Evolutionary conservation across 805 yeast species (phyloP).

Genomic region (Pichia pseudocactophila): DNA sequence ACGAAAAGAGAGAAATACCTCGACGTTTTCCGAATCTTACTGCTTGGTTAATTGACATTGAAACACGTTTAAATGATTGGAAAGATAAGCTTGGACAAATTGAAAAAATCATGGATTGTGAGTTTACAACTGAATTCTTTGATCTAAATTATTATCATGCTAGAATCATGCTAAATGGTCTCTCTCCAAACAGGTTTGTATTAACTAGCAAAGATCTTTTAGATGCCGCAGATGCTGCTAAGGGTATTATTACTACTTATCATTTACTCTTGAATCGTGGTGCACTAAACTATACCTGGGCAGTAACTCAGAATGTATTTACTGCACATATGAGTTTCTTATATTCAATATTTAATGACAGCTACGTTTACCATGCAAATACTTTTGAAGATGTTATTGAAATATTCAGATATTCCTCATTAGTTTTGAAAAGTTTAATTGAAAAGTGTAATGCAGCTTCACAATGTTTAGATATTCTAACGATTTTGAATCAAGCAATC

Average conservation of each 20-base stretch:
- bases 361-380: slow-evolving; percentile 39
- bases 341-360: slow-evolving; percentile 65
- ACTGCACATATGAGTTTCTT: slow-evolving; percentile 84
- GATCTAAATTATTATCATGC: slow-evolving; percentile 73
- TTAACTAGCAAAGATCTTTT: slow-evolving; percentile 45
- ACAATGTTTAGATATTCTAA: slow-evolving; percentile 63
- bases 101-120: slow-evolving; percentile 55
- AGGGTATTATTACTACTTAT: slow-evolving; percentile 58
- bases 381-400: slow-evolving; percentile 43
- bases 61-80: slow-evolving; percentile 55
- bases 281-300: slow-evolving; percentile 82
- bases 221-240: slow-evolving; percentile 53
- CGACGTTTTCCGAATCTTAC: slow-evolving; percentile 42
- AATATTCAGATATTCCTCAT: slow-evolving; percentile 39
- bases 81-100: slow-evolving; percentile 45
- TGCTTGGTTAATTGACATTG: slow-evolving; percentile 56
- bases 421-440: slow-evolving; percentile 49
- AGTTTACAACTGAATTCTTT: slow-evolving; percentile 63
- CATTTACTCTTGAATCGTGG: slow-evolving; percentile 45
- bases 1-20: slow-evolving; percentile 67
- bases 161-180: slow-evolving; percentile 60
- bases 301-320: slow-evolving; percentile 79
- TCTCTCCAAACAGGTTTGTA: slow-evolving; percentile 59
- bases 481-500: slow-evolving; percentile 63
- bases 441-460: slow-evolving; percentile 75